Percentiles rank a stretch among this genome's conserved stretches.
phyloP scores from a whole-genome alignment of 495 filamentous ascomycete species.

The Rhypophila decipiens region DNA sequence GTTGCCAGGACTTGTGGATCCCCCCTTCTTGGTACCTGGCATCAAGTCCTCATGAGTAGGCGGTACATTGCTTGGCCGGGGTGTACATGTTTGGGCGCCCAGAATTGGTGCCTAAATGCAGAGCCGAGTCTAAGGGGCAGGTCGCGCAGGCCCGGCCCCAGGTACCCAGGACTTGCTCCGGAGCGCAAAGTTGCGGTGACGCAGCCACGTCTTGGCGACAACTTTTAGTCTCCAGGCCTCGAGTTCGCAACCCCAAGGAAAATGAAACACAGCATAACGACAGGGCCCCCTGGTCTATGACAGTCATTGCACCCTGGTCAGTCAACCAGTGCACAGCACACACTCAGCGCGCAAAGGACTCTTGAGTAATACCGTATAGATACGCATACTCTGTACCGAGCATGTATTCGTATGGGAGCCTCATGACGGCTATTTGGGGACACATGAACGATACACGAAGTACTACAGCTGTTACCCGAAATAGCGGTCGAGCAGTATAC shows the following conservation, averaged over 20 bases:
- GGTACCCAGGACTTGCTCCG: slow-evolving; percentile 13
- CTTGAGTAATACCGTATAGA: too few relatives aligned
- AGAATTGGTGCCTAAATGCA: slow-evolving; percentile 2
- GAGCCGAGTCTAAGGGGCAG: slow-evolving; percentile 7
- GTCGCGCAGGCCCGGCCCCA: slow-evolving; percentile 8
- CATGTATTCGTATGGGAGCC: too few relatives aligned
- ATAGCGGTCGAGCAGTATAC: slow-evolving; percentile 6
- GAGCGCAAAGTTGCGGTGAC: slow-evolving; percentile 31
- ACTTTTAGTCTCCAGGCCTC: slow-evolving; percentile 19
- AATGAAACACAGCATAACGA: slow-evolving; percentile 26
- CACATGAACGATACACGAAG: background rate
- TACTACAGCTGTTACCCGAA: slow-evolving; percentile 6
- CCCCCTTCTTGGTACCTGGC: slow-evolving; percentile 16
- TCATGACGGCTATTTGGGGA: background rate
- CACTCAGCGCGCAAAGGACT: too few relatives aligned
- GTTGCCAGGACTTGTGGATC: slow-evolving; percentile 20
- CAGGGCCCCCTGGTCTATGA: slow-evolving; percentile 19
- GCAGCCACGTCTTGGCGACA: slow-evolving; percentile 27
- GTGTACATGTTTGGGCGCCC: slow-evolving; percentile 11
- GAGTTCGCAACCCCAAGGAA: slow-evolving; percentile 19
- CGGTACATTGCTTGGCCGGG: slow-evolving; percentile 13
- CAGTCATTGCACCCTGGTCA: slow-evolving; percentile 6
- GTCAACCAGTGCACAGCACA: too few relatives aligned
- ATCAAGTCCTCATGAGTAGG: slow-evolving; percentile 15
- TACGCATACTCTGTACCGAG: too few relatives aligned